Evolutionary conservation across 768 basidiomycete genomes (phyloP).

Genomic region (Boletus eberwhitei): DNA sequence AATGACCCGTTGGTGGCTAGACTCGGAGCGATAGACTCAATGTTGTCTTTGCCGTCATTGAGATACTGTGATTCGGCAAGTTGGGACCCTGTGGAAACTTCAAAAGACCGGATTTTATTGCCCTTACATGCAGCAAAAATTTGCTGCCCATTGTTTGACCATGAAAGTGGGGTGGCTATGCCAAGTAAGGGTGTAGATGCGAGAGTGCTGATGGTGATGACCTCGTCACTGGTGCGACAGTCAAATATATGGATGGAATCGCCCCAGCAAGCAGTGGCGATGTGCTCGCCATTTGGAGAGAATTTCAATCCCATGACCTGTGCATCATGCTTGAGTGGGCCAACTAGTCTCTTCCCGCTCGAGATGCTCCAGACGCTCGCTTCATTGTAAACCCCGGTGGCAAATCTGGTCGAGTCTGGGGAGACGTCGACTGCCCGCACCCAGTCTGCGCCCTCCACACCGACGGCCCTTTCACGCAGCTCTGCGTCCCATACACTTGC

Average conservation of each 20-base stretch:
- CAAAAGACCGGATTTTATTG: background rate
- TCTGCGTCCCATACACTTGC: background rate
- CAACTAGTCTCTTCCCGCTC: background rate
- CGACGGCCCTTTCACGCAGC: background rate
- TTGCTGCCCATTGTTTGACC: background rate
- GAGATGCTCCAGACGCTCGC: background rate
- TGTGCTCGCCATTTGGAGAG: background rate
- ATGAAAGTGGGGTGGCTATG: background rate
- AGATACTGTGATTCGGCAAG: background rate
- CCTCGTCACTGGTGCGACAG: background rate
- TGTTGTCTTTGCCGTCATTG: background rate
- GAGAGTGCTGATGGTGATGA: background rate
- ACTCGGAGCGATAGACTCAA: background rate
- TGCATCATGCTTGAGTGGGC: background rate
- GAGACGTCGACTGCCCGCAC: background rate
- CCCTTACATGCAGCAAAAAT: background rate
- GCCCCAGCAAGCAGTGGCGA: background rate
- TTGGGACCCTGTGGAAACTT: background rate
- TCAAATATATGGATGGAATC: background rate
- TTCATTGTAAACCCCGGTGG: background rate
- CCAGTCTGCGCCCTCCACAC: background rate
- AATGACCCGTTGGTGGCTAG: background rate
- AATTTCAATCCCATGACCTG: background rate
- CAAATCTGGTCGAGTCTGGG: background rate
- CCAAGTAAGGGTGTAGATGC: fast-evolving